Evolutionary conservation across 768 basidiomycete genomes (phyloP), one percentile per base, ranked within the genome.

Genomic region (Amanita inopinata): DNA sequence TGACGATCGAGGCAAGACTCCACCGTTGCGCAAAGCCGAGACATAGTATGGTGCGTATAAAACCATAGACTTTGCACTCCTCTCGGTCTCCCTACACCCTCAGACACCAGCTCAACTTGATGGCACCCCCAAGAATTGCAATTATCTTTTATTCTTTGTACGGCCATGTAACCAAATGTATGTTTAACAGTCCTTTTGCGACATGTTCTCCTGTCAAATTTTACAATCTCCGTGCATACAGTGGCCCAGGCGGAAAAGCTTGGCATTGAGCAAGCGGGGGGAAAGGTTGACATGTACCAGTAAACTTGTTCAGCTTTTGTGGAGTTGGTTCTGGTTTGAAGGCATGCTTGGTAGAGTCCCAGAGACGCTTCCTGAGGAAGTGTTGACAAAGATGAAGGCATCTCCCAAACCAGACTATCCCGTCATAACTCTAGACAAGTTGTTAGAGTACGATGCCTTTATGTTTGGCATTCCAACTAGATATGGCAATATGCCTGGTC

Each of bases 401-500:
- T 69, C 73, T 11, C 55, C 73, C 12, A 79, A 78, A 56, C 71
- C 73, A 23, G 56, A 66, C 46, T 78, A 80, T 56, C 80, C 80
- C 2, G 50, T 80, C 46, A 59, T 83, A 51, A 61, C 53, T 1
- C 70, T 75, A n/a, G 56, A 61, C 2, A 61, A 70, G 4, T 66
- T 88, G 34, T 33, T 56, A n/a, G 30, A 63, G 0, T 80, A 69
- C 51, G 79, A 87, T 49, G 83, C 71, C 3, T 75, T 76, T 67
- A 48, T 89, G 46, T 65, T 84, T 40, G 86, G 83, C 40, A 65
- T 83, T 40, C 78, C 78, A 8, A 80, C 79, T 18, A 77, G 85
- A 50, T 91, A 71, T 59, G 85, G 85, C n/a, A 77, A 76, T 54
- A 75, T 81, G 53, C 75, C 84, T 25, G 80, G 69, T 0, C 85